These are phyloP conservation scores for Pseudogymnoascus sp. DNA, from an alignment of 2,329 filamentous ascomycete species.

Conservation along the genomic window DNA sequence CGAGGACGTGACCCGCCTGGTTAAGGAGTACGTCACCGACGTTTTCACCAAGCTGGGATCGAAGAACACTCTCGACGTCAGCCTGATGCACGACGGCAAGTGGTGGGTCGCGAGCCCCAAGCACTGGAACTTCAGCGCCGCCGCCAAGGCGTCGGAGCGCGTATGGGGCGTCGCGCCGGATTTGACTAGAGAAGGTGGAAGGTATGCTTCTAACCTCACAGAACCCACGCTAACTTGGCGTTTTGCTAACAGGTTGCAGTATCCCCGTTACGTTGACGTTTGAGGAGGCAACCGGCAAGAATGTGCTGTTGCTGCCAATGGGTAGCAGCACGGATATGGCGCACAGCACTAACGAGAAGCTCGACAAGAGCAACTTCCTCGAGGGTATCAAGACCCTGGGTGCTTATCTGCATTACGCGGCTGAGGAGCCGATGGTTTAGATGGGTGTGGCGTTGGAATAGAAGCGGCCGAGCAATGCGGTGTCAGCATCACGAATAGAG, in stretches of 20 bases:
- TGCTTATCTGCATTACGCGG: constrained; percentile 92
- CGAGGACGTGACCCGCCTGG: constrained; percentile 74
- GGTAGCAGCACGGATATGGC: constrained; percentile 93
- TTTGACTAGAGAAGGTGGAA: constrained; percentile 91
- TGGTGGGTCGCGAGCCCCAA: constrained; percentile 98
- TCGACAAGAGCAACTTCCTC: constrained; percentile 95
- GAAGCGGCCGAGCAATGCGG: background rate
- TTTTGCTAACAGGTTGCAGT: constrained; percentile 37
- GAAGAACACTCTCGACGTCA: constrained; percentile 83
- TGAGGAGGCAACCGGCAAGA: constrained; percentile 96
- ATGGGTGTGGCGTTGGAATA: background rate
- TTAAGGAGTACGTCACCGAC: constrained; percentile 75
- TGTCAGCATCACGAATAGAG: background rate
- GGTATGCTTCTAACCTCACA: constrained; percentile 39
- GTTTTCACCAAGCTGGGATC: constrained; percentile 79
- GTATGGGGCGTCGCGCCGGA: constrained; percentile 93
- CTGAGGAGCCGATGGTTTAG: constrained; percentile 63
- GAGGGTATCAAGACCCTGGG: constrained; percentile 94
- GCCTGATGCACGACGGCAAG: constrained; percentile 82
- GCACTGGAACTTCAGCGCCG: constrained; percentile 97
- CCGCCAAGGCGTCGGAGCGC: constrained; percentile 89
- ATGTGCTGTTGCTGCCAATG: constrained; percentile 92
- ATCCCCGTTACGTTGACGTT: constrained; percentile 97
- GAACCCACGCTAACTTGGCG: background rate
- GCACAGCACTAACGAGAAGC: constrained; percentile 97